Percentiles rank a stretch among this genome's conserved stretches.
phyloP scores from a whole-genome alignment of 257 asterid genomes.

The Osmanthus fragrans region DNA sequence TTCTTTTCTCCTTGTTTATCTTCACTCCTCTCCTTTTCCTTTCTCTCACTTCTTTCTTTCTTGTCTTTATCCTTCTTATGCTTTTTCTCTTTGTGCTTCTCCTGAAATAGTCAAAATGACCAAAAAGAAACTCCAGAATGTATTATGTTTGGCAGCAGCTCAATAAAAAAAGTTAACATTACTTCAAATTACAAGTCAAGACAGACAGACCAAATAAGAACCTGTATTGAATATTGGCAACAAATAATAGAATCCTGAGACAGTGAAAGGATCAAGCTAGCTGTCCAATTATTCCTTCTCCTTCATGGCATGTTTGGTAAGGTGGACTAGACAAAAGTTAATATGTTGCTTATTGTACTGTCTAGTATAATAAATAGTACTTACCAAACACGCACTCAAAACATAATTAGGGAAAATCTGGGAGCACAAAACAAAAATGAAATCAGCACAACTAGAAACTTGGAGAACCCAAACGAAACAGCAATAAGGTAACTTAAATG shows the following conservation, averaged over 20 bases:
- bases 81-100: conserved; percentile 47
- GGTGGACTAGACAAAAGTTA: background rate
- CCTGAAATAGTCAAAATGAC: conserved; percentile 32
- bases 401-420: too few species aligned
- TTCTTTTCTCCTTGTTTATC: conserved; percentile 50
- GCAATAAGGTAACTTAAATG: background rate
- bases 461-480: background rate
- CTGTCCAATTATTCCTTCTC: background rate
- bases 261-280: background rate
- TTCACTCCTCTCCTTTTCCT: conserved; percentile 47
- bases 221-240: background rate
- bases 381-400: background rate
- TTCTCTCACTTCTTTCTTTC: conserved; percentile 47
- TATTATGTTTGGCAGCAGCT: background rate
- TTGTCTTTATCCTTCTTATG: conserved; percentile 56
- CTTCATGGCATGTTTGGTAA: background rate
- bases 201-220: background rate
- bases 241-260: background rate
- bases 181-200: background rate
- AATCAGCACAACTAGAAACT: background rate
- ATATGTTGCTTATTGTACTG: background rate
- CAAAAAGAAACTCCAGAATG: background rate
- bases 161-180: background rate
- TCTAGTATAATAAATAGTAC: background rate
- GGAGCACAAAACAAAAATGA: background rate